Evolutionary conservation across 169 alveolate species (phyloP).

Genomic region (Plasmodium falciparum): DNA sequence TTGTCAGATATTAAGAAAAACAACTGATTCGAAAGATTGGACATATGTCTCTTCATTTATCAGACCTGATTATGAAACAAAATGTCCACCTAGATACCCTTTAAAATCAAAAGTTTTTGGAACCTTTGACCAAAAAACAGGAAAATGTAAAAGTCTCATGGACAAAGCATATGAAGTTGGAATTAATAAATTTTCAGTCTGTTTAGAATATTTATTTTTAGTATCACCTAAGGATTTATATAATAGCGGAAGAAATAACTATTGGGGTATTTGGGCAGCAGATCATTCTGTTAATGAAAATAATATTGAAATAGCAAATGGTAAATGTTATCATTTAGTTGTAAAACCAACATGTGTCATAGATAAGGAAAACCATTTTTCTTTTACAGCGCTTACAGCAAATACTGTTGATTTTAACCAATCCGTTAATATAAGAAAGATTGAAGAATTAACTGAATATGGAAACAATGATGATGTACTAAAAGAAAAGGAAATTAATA

Average conservation of each 20-base stretch:
- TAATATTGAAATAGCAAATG: constrained; percentile 12
- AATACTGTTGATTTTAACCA: constrained; percentile 60
- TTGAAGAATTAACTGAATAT: constrained; percentile 15
- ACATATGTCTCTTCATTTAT: constrained; percentile 65
- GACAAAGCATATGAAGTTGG: neutral
- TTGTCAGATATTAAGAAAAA: constrained; percentile 45
- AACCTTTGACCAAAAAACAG: constrained; percentile 52
- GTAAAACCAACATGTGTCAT: constrained; percentile 64
- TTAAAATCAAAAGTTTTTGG: constrained; percentile 57
- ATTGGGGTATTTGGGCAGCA: constrained; percentile 69
- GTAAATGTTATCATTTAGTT: constrained; percentile 46
- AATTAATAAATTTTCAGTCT: constrained; percentile 1
- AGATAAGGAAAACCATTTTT: constrained; percentile 54
- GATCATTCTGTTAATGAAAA: constrained; percentile 17
- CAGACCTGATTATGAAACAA: constrained; percentile 76
- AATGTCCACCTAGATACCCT: constrained; percentile 74
- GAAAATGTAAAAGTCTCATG: constrained; percentile 62
- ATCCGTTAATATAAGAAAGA: constrained; percentile 5
- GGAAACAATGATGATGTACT: neutral
- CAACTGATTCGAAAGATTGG: constrained; percentile 41
- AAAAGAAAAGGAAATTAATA: neutral
- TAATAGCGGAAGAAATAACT: neutral
- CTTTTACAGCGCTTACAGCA: constrained; percentile 69
- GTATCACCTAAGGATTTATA: neutral
- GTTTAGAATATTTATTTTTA: constrained; percentile 60